Evolutionary conservation across 768 basidiomycete species (phyloP), one percentile per base, ranked within the genome.

Genomic region (Guyanaporus albipodus): DNA sequence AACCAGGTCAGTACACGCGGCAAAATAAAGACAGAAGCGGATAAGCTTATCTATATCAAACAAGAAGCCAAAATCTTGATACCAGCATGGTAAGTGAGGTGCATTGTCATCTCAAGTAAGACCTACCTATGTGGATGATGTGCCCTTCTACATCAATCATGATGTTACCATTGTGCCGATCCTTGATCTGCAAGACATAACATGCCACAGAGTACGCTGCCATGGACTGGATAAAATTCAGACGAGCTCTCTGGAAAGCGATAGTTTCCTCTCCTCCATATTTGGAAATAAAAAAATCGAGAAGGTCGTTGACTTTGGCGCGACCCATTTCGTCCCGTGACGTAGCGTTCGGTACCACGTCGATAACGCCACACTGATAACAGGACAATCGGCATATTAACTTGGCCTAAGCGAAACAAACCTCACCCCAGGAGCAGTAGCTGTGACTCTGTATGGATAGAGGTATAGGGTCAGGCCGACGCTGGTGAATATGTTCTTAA

Each of bases 261-360:
- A 90, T 68, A 0, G 91, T 90, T 56, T 97, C 91, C 62, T 87
- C 80, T 38, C 87, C 85, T 18, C 95, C 96, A 59, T 96, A 96
- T 64, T 87, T 94, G 27, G 90, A 81, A 21, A 91, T 75, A 68
- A 98, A 99, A 72, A 98, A 99, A 55, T 87, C 87, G 27, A 89
- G 77, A 17, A 99, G 76, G 62, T 99, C 94, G 56, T 98, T 98
- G 62, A 98, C 89, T 70, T 97, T 98, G 26, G 92, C 91, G 27
- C 96, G 82, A 26, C 96, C 96, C 96, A 99, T 97, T 72, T 99
- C 96, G 64, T 99, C 96, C 44, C 96, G 81, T 0, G 96, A 98
- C 0, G 96, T 99, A 0, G 96, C 83, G 62, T 98, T 92, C 1
- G 96, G 95, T 4, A 99, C 92, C 32, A 98, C 96, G 54, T 99